Evolutionary conservation across 2,329 filamentous ascomycete species (phyloP), one percentile per base, ranked within the genome.

Genomic region (Parasarocladium wereldwijsianum): DNA sequence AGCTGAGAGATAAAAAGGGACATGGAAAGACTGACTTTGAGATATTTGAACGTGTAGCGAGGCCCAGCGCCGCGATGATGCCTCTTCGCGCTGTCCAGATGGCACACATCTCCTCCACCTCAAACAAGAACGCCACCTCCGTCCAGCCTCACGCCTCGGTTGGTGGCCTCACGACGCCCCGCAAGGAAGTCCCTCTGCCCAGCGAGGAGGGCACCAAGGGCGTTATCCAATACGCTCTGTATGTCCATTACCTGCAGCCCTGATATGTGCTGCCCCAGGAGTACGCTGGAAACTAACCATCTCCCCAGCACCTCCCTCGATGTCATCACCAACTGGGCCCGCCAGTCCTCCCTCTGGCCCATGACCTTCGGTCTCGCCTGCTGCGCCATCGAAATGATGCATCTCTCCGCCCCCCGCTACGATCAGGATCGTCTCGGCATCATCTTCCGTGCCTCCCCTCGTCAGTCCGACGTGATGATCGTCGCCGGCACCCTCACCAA

Each of bases 311-410:
- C 81, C 32, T 78, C 79, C 5, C 66, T 85, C 47, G 82, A 92
- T 51, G 66, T 77, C 46, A 66, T 90, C 38, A 61, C 78, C 55
- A 87, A 86, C 61, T 92, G 83, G 83, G 77, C 73, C 21, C 75
- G 83, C 29, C 80, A 90, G 57, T 72, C 76, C 32, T 92, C 83
- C 11, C 64, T 90, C 31, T 92, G 83, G 83, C 83, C 83, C 42
- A 76, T 92, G 68, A 85, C 79, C 29, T 92, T 92, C 51, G 83
- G 77, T 30, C 76, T 90, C 28, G 83, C 83, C 46, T 92, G 83
- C 67, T 92, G 83, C 55, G 82, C 79, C 54, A 60, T 92, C 49
- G 83, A 92, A 53, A 92, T 92, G 83, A 92, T 92, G 83, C 80
- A 86, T 52, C 65, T 84, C 13, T 90, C 82, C 18, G 84, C 81